A percentile compares a stretch with the other conserved stretches of the same genome.
Conservation (phyloP, 208 protist genomes). For the Trypanosomatidae sp. region DNA sequence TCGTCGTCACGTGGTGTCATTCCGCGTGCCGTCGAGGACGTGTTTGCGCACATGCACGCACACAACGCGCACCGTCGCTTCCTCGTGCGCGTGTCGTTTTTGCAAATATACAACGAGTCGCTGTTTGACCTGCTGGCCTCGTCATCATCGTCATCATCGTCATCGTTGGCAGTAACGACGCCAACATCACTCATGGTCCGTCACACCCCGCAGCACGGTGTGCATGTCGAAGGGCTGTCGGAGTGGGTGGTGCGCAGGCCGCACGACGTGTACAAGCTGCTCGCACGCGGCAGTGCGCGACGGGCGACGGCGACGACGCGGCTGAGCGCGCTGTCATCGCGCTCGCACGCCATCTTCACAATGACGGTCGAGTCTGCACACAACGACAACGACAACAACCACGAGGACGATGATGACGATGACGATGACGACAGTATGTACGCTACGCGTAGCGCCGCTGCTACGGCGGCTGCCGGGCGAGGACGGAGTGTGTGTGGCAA, state of each 20-base stretch:
- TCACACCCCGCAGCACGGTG: constrained; percentile 67
- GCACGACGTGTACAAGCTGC: constrained; percentile 85
- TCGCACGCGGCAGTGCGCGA: constrained; percentile 50
- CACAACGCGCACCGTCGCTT: too few relatives aligned
- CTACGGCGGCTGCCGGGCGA: too few relatives aligned
- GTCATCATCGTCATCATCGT: constrained; percentile 3
- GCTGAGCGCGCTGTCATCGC: constrained; percentile 88
- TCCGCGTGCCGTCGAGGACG: too few relatives aligned
- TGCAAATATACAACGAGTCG: constrained; percentile 89
- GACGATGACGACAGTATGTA: not conserved
- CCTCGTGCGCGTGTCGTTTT: constrained; percentile 60
- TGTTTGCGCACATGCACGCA: too few relatives aligned
- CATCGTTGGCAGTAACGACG: not conserved
- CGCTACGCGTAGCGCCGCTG: not conserved
- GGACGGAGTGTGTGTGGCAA: too few relatives aligned
- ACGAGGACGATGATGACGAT: not conserved
- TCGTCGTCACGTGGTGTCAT: too few relatives aligned
- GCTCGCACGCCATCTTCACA: constrained; percentile 95
- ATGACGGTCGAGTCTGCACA: constrained; percentile 50
- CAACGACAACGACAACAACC: constrained; percentile 13
- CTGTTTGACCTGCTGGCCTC: constrained; percentile 63
- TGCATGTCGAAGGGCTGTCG: constrained; percentile 88
- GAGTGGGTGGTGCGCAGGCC: constrained; percentile 83
- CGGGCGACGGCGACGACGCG: constrained; percentile 69
- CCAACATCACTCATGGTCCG: constrained; percentile 19